A percentile compares a stretch with the other conserved stretches of the same genome.
phyloP scores from a whole-genome alignment of 208 protist genomes.

The Blastocrithidia nonstop region DNA sequence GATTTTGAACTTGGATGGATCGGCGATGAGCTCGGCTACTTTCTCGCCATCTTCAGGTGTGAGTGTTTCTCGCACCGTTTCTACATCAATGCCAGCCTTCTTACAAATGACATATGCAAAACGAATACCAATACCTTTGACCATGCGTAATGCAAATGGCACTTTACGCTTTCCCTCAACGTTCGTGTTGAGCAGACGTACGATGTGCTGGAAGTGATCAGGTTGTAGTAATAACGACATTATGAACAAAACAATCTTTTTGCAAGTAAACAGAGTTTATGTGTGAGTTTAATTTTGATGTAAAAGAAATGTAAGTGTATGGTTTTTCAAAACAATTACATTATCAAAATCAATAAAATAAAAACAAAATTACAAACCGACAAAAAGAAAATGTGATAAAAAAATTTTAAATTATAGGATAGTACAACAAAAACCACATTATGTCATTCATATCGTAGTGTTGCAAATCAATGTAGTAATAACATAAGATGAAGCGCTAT shows the following conservation, averaged over 20 bases:
- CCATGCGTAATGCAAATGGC: constrained; percentile 94
- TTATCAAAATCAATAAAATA: too few relatives aligned
- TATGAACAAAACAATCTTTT: constrained; percentile 5
- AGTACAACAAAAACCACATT: too few relatives aligned
- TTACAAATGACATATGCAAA: constrained; percentile 98
- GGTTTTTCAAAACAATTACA: too few relatives aligned
- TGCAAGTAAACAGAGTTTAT: too few relatives aligned
- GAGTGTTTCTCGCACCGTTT: constrained; percentile 90
- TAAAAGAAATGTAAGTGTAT: too few relatives aligned
- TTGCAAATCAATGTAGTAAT: too few relatives aligned
- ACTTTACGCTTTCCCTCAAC: constrained; percentile 97
- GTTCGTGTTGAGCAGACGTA: constrained; percentile 99
- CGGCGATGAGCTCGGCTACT: constrained; percentile 94
- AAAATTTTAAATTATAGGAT: too few relatives aligned
- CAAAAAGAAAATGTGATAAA: too few relatives aligned
- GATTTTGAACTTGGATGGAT: constrained; percentile 98
- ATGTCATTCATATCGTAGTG: too few relatives aligned
- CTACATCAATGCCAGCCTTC: constrained; percentile 96
- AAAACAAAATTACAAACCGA: too few relatives aligned
- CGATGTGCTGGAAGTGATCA: constrained; percentile 98
- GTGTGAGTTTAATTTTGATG: too few relatives aligned
- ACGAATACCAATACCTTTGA: constrained; percentile 99
- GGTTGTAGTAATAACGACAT: constrained; percentile 34
- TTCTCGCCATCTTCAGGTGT: constrained; percentile 93
- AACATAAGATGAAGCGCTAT: too few relatives aligned